Evolutionary conservation across 2,329 filamentous ascomycete genomes (phyloP).

Genomic region (Alternaria consortialis): DNA sequence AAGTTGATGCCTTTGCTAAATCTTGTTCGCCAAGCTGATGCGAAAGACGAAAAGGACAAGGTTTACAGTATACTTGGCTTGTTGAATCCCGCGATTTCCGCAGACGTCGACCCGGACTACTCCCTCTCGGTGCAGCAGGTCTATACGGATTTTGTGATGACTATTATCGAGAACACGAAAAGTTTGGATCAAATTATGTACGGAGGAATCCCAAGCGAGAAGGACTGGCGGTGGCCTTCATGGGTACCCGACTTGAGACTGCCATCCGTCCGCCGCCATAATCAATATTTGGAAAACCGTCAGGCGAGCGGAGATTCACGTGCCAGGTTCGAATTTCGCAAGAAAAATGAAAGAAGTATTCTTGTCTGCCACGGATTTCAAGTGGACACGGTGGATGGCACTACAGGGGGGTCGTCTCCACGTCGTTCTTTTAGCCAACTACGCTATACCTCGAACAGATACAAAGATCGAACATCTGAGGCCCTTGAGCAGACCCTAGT

Average conservation of each 20-base stretch:
- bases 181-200: rapidly evolving
- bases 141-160: not conserved
- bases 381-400: not conserved
- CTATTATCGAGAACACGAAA: not conserved
- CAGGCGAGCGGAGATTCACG: not conserved
- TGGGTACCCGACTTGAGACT: not conserved
- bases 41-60: not conserved
- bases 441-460: not conserved
- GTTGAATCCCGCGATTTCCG: not conserved
- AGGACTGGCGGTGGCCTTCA: not conserved
- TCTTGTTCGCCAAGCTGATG: not conserved
- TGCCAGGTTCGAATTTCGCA: not conserved
- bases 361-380: not conserved
- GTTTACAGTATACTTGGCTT: not conserved
- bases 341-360: not conserved
- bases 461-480: not conserved
- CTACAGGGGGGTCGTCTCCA: not conserved
- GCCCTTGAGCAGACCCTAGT: rapidly evolving
- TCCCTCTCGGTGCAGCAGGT: not conserved
- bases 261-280: not conserved
- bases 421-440: too few species aligned
- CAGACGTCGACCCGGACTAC: not conserved
- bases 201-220: not conserved
- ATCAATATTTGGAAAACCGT: not conserved
- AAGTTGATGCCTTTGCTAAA: rapidly evolving